Base-by-base conservation (phyloP, 345 rosid genomes). In the Zanthoxylum bungeanum region DNA sequence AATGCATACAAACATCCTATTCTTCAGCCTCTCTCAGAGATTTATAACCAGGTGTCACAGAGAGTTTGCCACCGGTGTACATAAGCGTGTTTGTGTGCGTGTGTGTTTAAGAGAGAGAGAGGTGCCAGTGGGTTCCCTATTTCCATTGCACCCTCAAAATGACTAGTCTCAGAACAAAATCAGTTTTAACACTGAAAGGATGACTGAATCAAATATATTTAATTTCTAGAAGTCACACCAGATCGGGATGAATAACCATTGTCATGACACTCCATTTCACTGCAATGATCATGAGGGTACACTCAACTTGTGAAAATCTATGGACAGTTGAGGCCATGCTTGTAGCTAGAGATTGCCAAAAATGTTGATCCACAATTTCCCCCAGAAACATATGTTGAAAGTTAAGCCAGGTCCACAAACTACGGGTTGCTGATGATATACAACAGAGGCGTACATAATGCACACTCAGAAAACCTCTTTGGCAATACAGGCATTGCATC, bases 311-410 rank as follows among this genome's bases (percentile, higher is more conserved):
- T 4, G 17, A 17, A 60, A 53, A 62, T 17, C 36, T 42, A 12
- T 21, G 44, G 24, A 75, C 55, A 30, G 31, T 51, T 14, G 33
- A 36, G 9, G 60, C 16, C 9, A 67, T 34, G 60, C 60, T 31
- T 33, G 22, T 67, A 33, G 60, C 69, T 31, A 10, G 51, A 50
- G 21, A 49, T 33, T 66, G 56, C 59, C 19, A 66, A 28, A 66
- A 30, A 6, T 17, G 17, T 10, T 37, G 4, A 22, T 53, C 31
- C 7, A 51, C 25, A 67, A n/a, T 9, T 67, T 30, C 42, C 42
- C n/a, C 22, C 5, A 12, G 12, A 66, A 66, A 33, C 31, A 51
- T 66, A 51, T 51, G 6, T 7, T 19, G 27, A 30, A 40, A 52
- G 25, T n/a, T 36, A 9, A 39, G 73, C 21, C 21, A 57, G 58